Evolutionary conservation across 257 asterid species (phyloP).

Genomic region (Nicotiana sylvestris): DNA sequence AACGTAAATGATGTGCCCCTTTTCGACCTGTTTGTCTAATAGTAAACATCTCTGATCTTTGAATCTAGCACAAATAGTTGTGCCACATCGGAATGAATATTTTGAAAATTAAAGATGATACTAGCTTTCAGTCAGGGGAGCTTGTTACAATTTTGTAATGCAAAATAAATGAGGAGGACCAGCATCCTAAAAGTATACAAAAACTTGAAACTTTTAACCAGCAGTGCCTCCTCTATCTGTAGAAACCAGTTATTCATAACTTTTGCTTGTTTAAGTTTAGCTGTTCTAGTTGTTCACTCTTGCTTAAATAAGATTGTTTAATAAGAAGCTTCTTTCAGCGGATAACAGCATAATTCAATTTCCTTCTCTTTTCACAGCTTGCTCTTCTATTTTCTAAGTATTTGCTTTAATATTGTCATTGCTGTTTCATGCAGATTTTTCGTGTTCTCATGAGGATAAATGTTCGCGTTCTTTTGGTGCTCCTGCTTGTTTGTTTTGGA

Average conservation of each 20-base stretch:
- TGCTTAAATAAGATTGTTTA: neutral
- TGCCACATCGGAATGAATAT: neutral
- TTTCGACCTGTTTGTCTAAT: neutral
- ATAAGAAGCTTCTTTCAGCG: neutral
- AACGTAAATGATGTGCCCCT: neutral
- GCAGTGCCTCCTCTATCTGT: neutral
- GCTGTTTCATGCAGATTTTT: conserved; percentile 58
- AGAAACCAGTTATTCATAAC: neutral
- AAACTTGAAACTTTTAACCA: neutral
- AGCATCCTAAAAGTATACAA: neutral
- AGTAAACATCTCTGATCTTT: neutral
- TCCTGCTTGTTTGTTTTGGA: conserved; percentile 66
- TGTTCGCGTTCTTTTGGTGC: conserved; percentile 66
- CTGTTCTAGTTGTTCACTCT: neutral
- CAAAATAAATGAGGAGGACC: neutral
- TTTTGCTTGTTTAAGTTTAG: neutral
- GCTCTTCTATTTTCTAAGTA: neutral
- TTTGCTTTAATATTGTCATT: conserved; percentile 6
- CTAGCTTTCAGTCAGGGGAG: neutral
- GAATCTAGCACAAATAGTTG: neutral
- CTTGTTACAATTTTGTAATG: neutral
- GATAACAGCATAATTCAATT: neutral
- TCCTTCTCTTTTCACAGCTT: neutral
- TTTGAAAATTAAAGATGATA: neutral
- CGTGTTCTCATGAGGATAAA: conserved; percentile 81